Evolutionary conservation across 495 filamentous ascomycete genomes (phyloP), one percentile per base, ranked within the genome.

Genomic region (Neohortaea acidophila): DNA sequence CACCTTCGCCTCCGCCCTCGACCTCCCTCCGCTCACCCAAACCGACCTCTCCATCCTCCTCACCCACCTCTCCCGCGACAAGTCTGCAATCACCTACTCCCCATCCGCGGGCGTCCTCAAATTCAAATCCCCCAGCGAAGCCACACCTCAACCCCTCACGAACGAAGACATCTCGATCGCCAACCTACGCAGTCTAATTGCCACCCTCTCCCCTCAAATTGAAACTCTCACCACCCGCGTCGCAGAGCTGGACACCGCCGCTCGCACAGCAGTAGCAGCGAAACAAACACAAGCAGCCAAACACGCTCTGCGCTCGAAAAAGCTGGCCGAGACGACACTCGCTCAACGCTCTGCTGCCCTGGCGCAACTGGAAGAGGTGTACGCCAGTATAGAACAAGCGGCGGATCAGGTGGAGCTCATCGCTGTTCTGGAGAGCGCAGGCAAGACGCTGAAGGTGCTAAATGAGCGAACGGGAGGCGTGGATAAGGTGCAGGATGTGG

Each of bases 281-380:
- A 80, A 83, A 46, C 84, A 89, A 55, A 62, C 70, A n/a, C 57
- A 76, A 5, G 66, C 74, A 0, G 89, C 89, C 4, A 61, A 84
- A 2, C 70, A 77, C 0, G 73, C 84, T 0, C 64, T 97, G n/a
- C 74, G 75, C 24, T 79, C 72, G 0, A 93, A 81, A 59, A 94
- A 89, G 53, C 60, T 79, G 3, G 74, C 73, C 18, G 84, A 91
- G 52, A 62, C 68, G 6, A 77, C 71, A 23, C 65, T 96, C 0
- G 61, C 67, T 13, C 68, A 73, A 34, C 75, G 84, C 2, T 66
- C 74, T 17, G 74, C 73, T 8, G 79, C 77, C 0, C 66, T 89
- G 1, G 59, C 58, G n/a, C 84, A 93, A 57, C 63, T 94, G 0
- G 84, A 94, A 56, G 75, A 81, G 31, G 75, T 93, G 0, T 79